Evolutionary conservation across 305 asterid genomes (phyloP), one percentile per base, ranked within the genome.

Genomic region (Withania somnifera): DNA sequence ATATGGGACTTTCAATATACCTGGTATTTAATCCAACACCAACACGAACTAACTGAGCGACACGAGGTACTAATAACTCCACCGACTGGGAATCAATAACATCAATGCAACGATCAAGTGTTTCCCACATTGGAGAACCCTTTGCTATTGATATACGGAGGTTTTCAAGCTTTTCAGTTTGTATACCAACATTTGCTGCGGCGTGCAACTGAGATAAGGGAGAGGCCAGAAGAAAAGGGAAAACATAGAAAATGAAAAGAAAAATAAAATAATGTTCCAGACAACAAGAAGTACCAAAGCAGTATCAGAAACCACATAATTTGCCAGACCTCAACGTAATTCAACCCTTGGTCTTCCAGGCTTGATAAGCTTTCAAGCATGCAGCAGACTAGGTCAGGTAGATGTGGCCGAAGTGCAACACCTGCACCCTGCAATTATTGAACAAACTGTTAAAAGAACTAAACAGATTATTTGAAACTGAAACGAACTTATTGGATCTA

Each of bases 71-170:
- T 90, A 96, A 87, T 78, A 86, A 83, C 75, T 94, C 99, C 34
- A 96, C 90, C 26, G 98, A 93, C 69, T 80, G 89, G 78, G 92
- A 88, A 92, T 96, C 99, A 75, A 93, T 92, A 24, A 91, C 93
- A 80, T 94, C 98, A 76, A 96, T 90, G 87, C 99, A 96, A 84
- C 95, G 85, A 80, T 96, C 98, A 86, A 96, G 97, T 87, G 98
- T 93, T 93, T 93, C 98, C 99, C 99, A 96, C 99, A 96, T 94
- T 77, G 97, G 98, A 85, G 99, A 96, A 79, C 98, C 92, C 86
- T 85, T 93, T 81, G 99, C 98, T 11, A 94, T 94, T 81, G 99
- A 96, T 81, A 96, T 91, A 61, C 98, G 92, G 89, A 96, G 85
- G 88, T 90, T 93, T 52, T 96, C 99, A 53, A 96, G 96, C 89